Conservation (phyloP, 768 basidiomycete species). For the Cyclocybe aegerita region DNA sequence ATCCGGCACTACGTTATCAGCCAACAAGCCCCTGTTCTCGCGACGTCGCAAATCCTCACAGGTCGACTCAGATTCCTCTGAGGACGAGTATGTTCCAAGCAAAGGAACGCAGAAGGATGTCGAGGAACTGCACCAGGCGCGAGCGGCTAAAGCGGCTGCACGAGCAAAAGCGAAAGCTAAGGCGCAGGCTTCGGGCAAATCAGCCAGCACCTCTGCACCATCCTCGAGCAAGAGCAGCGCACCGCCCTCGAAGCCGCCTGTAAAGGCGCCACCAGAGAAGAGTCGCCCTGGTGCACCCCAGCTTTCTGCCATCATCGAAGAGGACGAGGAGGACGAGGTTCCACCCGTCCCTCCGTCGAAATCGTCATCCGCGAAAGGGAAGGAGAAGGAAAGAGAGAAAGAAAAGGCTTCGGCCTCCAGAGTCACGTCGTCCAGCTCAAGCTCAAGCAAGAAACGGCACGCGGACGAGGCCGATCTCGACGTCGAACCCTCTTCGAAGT, state of each 20-base stretch:
- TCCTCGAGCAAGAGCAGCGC: no score
- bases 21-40: not conserved
- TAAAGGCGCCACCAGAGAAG: conserved; percentile 1
- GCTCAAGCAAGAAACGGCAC: not conserved
- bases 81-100: conserved; percentile 16
- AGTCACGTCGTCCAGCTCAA: no score
- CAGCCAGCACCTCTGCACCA: no score
- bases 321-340: conserved; percentile 15
- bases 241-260: not conserved
- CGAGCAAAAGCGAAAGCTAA: not conserved
- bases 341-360: not conserved
- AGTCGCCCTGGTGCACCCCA: not conserved
- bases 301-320: conserved; percentile 17
- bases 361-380: not conserved
- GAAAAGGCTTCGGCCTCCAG: no score
- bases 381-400: not conserved
- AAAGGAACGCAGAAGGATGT: conserved; percentile 1
- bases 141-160: not conserved
- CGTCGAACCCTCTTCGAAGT: not conserved
- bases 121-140: not conserved
- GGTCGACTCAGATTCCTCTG: conserved; percentile 13
- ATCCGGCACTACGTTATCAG: not conserved
- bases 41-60: conserved; percentile 9
- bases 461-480: not conserved
- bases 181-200: not conserved